Percentiles rank a stretch among this genome's conserved stretches.
Evolutionary conservation across 2,329 filamentous ascomycete genomes (phyloP).

Genomic region (Aspergillus neotritici): DNA sequence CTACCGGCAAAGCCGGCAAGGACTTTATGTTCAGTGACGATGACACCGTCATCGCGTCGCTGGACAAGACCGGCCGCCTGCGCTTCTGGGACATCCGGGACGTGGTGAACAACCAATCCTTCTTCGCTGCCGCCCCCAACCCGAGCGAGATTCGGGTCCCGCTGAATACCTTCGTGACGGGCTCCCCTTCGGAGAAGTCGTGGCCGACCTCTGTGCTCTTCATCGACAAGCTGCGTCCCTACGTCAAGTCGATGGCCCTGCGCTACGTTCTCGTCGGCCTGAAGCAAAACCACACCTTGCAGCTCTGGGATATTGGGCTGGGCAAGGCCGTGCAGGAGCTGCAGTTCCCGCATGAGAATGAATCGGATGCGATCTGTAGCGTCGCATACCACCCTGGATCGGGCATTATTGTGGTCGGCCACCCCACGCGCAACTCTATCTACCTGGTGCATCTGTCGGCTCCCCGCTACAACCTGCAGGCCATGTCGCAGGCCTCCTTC

Average conservation of each 20-base stretch:
- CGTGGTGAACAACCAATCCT: slow-evolving; percentile 52
- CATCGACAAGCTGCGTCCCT: slow-evolving; percentile 91
- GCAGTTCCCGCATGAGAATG: slow-evolving; percentile 90
- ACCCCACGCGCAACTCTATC: slow-evolving; percentile 93
- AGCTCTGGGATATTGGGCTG: slow-evolving; percentile 95
- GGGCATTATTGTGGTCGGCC: slow-evolving; percentile 89
- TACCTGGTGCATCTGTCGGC: slow-evolving; percentile 96
- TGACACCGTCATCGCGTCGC: slow-evolving; percentile 85
- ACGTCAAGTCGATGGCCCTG: slow-evolving; percentile 80
- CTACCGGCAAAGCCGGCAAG: slow-evolving; percentile 95
- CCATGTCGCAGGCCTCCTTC: slow-evolving; percentile 81
- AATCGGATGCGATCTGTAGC: slow-evolving; percentile 96
- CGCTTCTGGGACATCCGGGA: slow-evolving; percentile 97
- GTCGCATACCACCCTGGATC: slow-evolving; percentile 88
- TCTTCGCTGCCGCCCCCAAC: slow-evolving; percentile 37
- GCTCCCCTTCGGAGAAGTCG: slow-evolving; percentile 82
- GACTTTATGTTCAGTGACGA: slow-evolving; percentile 98
- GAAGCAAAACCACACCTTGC: slow-evolving; percentile 98
- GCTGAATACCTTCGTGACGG: slow-evolving; percentile 78
- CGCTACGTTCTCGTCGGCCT: slow-evolving; percentile 96
- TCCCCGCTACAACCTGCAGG: slow-evolving; percentile 77
- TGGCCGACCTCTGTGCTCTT: slow-evolving; percentile 96
- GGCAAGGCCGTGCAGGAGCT: slow-evolving; percentile 96
- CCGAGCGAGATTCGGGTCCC: slow-evolving; percentile 77
- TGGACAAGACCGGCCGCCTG: slow-evolving; percentile 93